Percentiles rank a stretch among this genome's conserved stretches.
These are phyloP conservation scores for Stephania japonica DNA, from an alignment of 164 flowering plant species.

Conservation along the genomic window DNA sequence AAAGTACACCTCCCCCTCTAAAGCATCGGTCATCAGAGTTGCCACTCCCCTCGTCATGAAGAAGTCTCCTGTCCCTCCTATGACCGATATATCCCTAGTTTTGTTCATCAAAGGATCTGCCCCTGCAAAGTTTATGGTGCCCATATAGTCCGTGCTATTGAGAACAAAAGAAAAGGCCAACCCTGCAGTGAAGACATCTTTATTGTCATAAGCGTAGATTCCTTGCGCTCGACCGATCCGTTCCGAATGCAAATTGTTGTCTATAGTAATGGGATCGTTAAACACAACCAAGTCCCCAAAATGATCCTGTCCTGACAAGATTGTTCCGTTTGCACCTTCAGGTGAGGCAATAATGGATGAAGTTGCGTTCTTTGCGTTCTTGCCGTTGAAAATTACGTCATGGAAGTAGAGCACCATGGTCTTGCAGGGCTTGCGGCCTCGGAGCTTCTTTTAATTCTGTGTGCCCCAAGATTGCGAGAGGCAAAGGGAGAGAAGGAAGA, in stretches of 20 bases:
- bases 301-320: slow-evolving; percentile 37
- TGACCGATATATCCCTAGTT: slow-evolving; percentile 69
- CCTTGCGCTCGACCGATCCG: slow-evolving; percentile 84
- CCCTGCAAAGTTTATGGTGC: slow-evolving; percentile 58
- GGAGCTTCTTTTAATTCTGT: neutral
- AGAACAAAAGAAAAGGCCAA: slow-evolving; percentile 54
- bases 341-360: slow-evolving; percentile 64
- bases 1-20: slow-evolving; percentile 69
- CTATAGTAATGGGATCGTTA: slow-evolving; percentile 75
- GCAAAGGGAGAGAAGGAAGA: neutral
- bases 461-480: neutral
- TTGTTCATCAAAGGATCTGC: slow-evolving; percentile 66
- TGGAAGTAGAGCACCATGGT: slow-evolving; percentile 56
- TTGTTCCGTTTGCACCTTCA: slow-evolving; percentile 46
- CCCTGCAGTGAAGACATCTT: slow-evolving; percentile 53
- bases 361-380: slow-evolving; percentile 58
- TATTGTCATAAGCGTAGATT: slow-evolving; percentile 58
- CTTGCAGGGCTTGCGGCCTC: slow-evolving; percentile 38
- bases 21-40: slow-evolving; percentile 54
- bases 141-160: slow-evolving; percentile 51
- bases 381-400: slow-evolving; percentile 65
- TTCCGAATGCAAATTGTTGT: slow-evolving; percentile 53
- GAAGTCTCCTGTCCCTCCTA: slow-evolving; percentile 88
- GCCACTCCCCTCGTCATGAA: slow-evolving; percentile 80
- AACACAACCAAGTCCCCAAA: slow-evolving; percentile 71